These are phyloP conservation scores for Vanderwaltozyma polyspora DNA, from an alignment of 805 yeast species.

Conservation along the genomic window DNA sequence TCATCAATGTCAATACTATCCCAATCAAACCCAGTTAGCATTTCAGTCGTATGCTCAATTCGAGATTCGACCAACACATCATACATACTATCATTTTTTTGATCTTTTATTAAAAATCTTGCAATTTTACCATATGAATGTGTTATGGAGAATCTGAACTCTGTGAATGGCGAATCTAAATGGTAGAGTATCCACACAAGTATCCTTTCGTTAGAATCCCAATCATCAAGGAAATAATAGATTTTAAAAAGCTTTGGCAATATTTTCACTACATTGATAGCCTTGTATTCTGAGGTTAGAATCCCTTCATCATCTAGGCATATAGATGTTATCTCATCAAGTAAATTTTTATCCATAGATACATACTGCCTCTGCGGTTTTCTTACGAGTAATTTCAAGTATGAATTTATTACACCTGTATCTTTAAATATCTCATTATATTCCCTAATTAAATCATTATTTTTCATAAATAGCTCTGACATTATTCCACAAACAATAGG, in stretches of 20 bases:
- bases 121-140: constrained; percentile 48
- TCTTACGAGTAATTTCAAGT: background rate
- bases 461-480: background rate
- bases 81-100: constrained; percentile 14
- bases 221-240: constrained; percentile 20
- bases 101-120: constrained; percentile 21
- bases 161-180: constrained; percentile 40
- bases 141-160: constrained; percentile 54
- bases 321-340: background rate
- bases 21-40: constrained; percentile 5
- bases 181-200: constrained; percentile 37
- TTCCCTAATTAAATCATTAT: background rate
- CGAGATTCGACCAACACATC: constrained; percentile 21
- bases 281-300: background rate
- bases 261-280: constrained; percentile 5
- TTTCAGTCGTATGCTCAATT: constrained; percentile 14
- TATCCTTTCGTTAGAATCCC: constrained; percentile 36
- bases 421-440: no score
- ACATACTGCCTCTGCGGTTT: background rate
- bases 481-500: constrained; percentile 10
- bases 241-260: constrained; percentile 19
- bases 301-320: background rate
- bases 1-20: constrained; percentile 21
- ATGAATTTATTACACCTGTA: no score
- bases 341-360: no score